A percentile compares a stretch with the other conserved stretches of the same genome.
These are phyloP conservation scores for Kwoniella newhampshirensis DNA, from an alignment of 768 basidiomycete species.

Conservation along the genomic window DNA sequence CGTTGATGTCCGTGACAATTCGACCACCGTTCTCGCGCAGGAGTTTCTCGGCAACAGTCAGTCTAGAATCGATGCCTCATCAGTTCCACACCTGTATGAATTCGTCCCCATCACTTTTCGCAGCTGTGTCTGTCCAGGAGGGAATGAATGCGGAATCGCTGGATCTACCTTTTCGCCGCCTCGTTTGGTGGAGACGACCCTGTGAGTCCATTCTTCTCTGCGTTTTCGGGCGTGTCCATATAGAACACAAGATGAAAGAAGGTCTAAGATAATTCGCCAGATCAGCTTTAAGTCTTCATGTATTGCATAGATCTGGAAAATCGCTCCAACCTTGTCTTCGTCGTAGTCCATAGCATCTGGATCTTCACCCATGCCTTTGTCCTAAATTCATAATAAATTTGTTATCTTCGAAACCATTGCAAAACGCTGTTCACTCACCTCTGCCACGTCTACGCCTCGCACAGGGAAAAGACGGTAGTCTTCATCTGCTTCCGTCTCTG, in stretches of 20 bases:
- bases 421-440: constrained; percentile 6
- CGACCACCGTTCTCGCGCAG: constrained; percentile 73
- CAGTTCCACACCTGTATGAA: neutral
- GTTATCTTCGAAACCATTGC: neutral
- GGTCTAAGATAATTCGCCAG: constrained; percentile 54
- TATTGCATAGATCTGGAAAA: no score
- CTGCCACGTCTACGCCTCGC: constrained; percentile 7
- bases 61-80: constrained; percentile 55
- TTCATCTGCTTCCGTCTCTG: constrained; percentile 8
- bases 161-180: constrained; percentile 59
- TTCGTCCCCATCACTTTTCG: no score
- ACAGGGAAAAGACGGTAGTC: constrained; percentile 17
- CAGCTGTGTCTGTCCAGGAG: neutral
- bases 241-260: constrained; percentile 91
- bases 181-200: constrained; percentile 59
- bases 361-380: constrained; percentile 69
- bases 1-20: constrained; percentile 63
- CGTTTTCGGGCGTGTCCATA: constrained; percentile 77
- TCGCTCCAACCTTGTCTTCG: constrained; percentile 57
- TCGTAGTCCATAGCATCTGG: constrained; percentile 74
- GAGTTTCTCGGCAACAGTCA: constrained; percentile 58
- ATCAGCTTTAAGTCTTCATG: neutral
- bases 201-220: constrained; percentile 63
- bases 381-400: neutral
- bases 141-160: no score